Evolutionary conservation across 2,329 filamentous ascomycete species (phyloP).

Genomic region (Epichloe gansuensis): DNA sequence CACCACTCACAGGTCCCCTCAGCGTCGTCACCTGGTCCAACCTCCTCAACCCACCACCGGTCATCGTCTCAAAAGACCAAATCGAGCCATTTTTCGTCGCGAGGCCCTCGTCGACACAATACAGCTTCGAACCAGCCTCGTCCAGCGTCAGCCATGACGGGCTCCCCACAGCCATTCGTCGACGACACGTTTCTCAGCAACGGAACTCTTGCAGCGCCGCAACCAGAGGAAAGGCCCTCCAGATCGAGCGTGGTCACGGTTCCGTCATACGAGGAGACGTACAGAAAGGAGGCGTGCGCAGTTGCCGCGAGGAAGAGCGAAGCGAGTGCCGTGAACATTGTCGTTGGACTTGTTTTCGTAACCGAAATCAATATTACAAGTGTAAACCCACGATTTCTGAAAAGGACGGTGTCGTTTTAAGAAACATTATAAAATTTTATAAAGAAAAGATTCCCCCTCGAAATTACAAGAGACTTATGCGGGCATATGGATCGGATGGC

Average conservation of each 20-base stretch:
- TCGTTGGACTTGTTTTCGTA: too few species aligned
- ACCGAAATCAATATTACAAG: too few species aligned
- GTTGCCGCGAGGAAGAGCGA: slow-evolving; percentile 7
- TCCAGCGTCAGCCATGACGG: slow-evolving; percentile 52
- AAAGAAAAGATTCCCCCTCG: too few species aligned
- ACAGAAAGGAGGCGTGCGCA: slow-evolving; percentile 28
- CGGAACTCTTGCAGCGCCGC: slow-evolving; percentile 1
- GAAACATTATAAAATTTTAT: too few species aligned
- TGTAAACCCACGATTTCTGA: not conserved
- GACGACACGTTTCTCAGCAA: slow-evolving; percentile 30
- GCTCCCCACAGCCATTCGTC: slow-evolving; percentile 36
- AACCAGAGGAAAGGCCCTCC: slow-evolving; percentile 6
- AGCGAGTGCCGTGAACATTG: slow-evolving; percentile 5
- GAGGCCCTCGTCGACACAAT: slow-evolving; percentile 49
- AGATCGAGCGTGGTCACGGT: slow-evolving; percentile 36
- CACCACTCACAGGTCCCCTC: slow-evolving; percentile 31
- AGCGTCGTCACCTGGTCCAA: slow-evolving; percentile 24
- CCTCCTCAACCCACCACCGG: slow-evolving; percentile 26
- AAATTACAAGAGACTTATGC: too few species aligned
- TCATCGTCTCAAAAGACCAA: slow-evolving; percentile 24
- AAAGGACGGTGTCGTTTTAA: not conserved
- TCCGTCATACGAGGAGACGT: slow-evolving; percentile 37
- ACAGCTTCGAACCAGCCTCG: slow-evolving; percentile 34
- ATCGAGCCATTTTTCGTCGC: slow-evolving; percentile 35
- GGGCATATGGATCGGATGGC: too few species aligned